Base-by-base conservation (phyloP, 2,329 filamentous ascomycete genomes). In the Pseudogymnoascus sp. region DNA sequence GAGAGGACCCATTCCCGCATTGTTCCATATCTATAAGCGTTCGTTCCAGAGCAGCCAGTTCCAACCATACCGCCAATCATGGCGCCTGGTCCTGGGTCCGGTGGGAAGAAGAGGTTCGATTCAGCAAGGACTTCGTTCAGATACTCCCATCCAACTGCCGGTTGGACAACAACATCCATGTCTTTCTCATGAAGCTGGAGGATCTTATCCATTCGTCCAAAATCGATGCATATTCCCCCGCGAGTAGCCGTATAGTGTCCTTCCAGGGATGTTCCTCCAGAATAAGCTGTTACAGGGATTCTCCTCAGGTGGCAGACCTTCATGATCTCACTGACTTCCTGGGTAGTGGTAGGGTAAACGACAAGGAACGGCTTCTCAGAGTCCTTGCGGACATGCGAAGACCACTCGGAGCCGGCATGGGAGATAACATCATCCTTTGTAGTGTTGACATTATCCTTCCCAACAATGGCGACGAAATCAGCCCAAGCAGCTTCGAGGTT, bases 1-100 rank as follows among this genome's bases (percentile, higher is more conserved):
- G 85, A 89, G 21, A 96, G 78, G 11, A 96, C 93, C 92, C 92
- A 96, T 73, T 96, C 92, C 67, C 90, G 87, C 91, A 96, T 96
- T 1, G 92, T 96, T 66, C 92, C 93, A 74, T 96, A 96, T 64
- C 92, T 83, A 78, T 96, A 96, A 15, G 92, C 88, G 74, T 96
- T 96, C 13, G 92, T 96, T 65, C 92, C 92, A 71, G 81, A 84
- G 77, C 82, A 85, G 36, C 83, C 83, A 2, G 89, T 92, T 21
- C 88, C 89, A 35, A 92, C 85, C 89, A 92, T 92, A 63, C 92
- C 92, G 64, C 92, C 92, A 70, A 97, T 96, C 87, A 91, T 91
- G 66, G 92, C 92, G 17, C 92, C 91, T 62, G 93, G 92, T 62
- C 92, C 93, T 17, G 92, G 92, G 74, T 96, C 92, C 0, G 91